These are phyloP conservation scores for Conidiobolus coronatus DNA, from an alignment of 371 early-diverging fungal species.

Conservation along the genomic window DNA sequence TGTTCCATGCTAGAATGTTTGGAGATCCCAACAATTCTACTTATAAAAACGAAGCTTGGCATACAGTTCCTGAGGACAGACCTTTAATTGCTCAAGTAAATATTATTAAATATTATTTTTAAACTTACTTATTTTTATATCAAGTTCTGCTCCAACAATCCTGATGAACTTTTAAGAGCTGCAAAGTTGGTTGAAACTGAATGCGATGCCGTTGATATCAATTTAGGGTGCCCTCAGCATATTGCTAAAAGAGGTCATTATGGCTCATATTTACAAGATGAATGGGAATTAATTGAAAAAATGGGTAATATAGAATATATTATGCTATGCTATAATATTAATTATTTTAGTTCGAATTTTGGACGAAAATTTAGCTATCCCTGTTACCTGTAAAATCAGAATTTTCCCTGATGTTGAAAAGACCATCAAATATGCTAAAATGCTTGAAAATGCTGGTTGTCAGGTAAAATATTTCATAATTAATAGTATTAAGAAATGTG, in stretches of 20 bases:
- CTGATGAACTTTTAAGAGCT: slow-evolving; percentile 60
- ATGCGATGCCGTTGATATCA: slow-evolving; percentile 94
- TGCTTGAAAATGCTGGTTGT: slow-evolving; percentile 88
- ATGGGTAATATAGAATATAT: slow-evolving; percentile 15
- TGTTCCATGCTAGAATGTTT: slow-evolving; percentile 90
- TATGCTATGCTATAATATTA: background rate
- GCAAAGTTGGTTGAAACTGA: slow-evolving; percentile 62
- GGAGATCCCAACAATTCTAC: slow-evolving; percentile 25
- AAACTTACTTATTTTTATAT: slow-evolving; percentile 1
- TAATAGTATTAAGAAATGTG: background rate
- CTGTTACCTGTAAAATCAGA: slow-evolving; percentile 95
- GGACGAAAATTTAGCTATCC: slow-evolving; percentile 66
- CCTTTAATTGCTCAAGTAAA: slow-evolving; percentile 80
- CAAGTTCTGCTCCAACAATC: slow-evolving; percentile 96
- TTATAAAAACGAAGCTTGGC: slow-evolving; percentile 56
- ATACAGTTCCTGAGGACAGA: slow-evolving; percentile 47
- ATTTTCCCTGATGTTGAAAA: slow-evolving; percentile 78
- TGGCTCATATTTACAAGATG: slow-evolving; percentile 91
- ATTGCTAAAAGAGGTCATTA: slow-evolving; percentile 91
- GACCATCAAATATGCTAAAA: slow-evolving; percentile 89
- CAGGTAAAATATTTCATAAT: slow-evolving; percentile 14
- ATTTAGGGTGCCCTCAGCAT: slow-evolving; percentile 95
- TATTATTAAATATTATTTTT: background rate
- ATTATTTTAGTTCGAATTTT: slow-evolving; percentile 29
- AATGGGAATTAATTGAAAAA: slow-evolving; percentile 69